These are phyloP conservation scores for Sesbania bispinosa DNA, from an alignment of 306 rosid genomes.

Conservation along the genomic window DNA sequence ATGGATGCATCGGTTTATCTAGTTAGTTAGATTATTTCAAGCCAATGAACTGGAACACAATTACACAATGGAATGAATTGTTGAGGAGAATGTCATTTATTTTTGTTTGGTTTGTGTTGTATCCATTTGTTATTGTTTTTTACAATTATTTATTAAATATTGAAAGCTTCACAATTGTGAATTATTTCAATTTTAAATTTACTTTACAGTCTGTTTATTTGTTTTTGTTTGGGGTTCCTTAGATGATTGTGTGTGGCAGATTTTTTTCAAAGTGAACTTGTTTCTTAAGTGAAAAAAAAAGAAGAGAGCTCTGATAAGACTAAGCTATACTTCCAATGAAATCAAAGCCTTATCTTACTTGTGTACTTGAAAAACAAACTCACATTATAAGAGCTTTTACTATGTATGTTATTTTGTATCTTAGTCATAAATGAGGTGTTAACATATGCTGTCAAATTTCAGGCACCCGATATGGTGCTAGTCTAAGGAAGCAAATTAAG, in stretches of 20 bases:
- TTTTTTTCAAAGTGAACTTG: background rate
- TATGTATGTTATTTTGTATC: background rate
- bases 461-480: conserved; percentile 92
- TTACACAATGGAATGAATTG: background rate
- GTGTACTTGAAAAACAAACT: too few relatives aligned
- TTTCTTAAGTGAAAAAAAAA: background rate
- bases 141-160: background rate
- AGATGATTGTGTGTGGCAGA: background rate
- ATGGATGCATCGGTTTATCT: background rate
- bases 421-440: background rate
- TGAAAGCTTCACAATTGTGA: background rate
- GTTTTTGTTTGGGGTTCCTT: background rate
- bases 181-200: background rate
- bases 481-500: conserved; percentile 86
- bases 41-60: background rate
- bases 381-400: background rate
- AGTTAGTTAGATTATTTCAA: background rate
- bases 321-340: too few relatives aligned
- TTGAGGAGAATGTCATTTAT: background rate
- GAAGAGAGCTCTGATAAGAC: too few relatives aligned
- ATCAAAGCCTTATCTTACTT: too few relatives aligned
- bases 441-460: background rate
- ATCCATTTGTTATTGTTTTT: background rate
- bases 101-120: background rate
- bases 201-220: background rate